Conservation (phyloP, 768 basidiomycete species). For the Suillus luteus region DNA sequence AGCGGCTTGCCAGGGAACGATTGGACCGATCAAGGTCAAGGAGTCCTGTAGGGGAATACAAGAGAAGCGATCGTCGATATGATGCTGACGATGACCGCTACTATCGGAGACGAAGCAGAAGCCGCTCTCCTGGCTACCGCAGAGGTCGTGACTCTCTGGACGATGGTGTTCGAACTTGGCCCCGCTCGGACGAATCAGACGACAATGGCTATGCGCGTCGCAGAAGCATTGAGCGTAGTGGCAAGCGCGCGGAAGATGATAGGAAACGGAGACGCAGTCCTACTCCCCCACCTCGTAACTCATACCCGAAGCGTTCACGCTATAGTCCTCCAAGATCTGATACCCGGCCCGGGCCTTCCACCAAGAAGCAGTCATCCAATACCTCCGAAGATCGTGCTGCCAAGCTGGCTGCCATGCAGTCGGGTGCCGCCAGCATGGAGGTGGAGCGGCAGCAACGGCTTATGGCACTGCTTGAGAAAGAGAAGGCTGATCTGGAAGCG, state of each 20-base stretch:
- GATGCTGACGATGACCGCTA: slow-evolving; percentile 18
- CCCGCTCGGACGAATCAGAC: slow-evolving; percentile 56
- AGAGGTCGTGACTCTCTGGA: slow-evolving; percentile 17
- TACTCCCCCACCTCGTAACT: slow-evolving; percentile 25
- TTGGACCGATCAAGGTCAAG: slow-evolving; percentile 39
- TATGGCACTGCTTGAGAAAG: slow-evolving; percentile 65
- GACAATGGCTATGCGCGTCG: slow-evolving; percentile 36
- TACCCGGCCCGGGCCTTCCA: slow-evolving; percentile 14
- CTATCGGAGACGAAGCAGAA: slow-evolving; percentile 29
- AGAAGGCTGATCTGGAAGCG: slow-evolving; percentile 74
- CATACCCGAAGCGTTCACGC: slow-evolving; percentile 52
- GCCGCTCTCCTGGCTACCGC: slow-evolving; percentile 32
- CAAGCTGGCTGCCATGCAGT: slow-evolving; percentile 88
- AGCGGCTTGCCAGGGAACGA: slow-evolving; percentile 19
- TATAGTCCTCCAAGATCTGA: slow-evolving; percentile 38
- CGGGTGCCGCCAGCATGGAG: slow-evolving; percentile 67
- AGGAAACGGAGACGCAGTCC: slow-evolving; percentile 44
- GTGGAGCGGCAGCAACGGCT: slow-evolving; percentile 74
- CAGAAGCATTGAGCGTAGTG: slow-evolving; percentile 28
- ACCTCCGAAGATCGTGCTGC: slow-evolving; percentile 65
- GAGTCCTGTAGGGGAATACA: slow-evolving; percentile 32
- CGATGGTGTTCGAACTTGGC: slow-evolving; percentile 41
- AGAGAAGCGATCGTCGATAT: slow-evolving; percentile 21
- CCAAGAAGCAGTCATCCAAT: slow-evolving; percentile 22
- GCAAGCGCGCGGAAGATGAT: slow-evolving; percentile 30